A percentile compares a stretch with the other conserved stretches of the same genome.
Conservation (phyloP, 140 eudicot species). For the Bidens hawaiensis region DNA sequence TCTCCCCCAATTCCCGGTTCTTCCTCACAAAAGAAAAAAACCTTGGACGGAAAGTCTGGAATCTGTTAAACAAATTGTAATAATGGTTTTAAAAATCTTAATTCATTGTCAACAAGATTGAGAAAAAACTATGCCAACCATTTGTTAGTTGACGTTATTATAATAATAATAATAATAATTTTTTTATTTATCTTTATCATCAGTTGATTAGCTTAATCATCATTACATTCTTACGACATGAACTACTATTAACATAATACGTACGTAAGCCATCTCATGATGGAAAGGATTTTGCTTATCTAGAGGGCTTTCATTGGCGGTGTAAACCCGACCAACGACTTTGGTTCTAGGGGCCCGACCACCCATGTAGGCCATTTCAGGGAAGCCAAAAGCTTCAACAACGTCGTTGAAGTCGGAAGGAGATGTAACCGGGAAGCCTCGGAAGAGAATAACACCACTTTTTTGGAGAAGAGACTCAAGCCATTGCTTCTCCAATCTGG, state of each 20-base stretch:
- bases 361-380: conserved; percentile 56
- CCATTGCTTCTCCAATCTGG: neutral
- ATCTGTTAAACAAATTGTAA: neutral
- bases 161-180: too few relatives aligned
- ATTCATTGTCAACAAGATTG: too few relatives aligned
- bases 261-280: conserved; percentile 73
- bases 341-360: conserved; percentile 62
- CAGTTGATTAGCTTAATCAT: too few relatives aligned
- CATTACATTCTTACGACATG: too few relatives aligned
- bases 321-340: conserved; percentile 12
- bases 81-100: too few relatives aligned
- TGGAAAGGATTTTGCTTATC: conserved; percentile 64
- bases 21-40: conserved; percentile 16
- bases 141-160: too few relatives aligned
- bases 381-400: conserved; percentile 69
- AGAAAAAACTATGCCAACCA: too few relatives aligned
- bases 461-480: conserved; percentile 20
- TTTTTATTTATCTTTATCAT: too few relatives aligned
- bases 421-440: conserved; percentile 40
- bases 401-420: conserved; percentile 58
- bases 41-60: conserved; percentile 3
- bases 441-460: conserved; percentile 53
- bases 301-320: conserved; percentile 58
- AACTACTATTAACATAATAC: too few relatives aligned
- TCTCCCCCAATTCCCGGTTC: conserved; percentile 8